Base-by-base conservation (phyloP, 2,329 filamentous ascomycete genomes). In the Atkinsonella texensis region DNA sequence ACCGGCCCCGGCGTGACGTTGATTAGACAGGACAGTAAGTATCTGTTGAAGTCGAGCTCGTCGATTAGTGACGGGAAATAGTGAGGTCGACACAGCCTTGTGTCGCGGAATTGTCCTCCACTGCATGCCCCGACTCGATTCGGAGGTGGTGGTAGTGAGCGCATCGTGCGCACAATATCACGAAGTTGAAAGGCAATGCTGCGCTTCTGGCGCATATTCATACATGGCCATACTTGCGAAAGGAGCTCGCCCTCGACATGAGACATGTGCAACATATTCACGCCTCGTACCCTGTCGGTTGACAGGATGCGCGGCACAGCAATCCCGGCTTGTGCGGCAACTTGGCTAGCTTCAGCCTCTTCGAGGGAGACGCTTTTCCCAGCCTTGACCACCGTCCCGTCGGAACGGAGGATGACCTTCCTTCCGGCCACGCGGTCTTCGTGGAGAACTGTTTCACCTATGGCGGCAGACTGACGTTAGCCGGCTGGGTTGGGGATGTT, bases 11-110 rank as follows among this genome's bases (percentile, higher is more conserved):
- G 32, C 20, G 46, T 52, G 20, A 40, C 40, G 33, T 46, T 39
- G 4, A 40, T 17, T 15, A 49, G 13, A 18, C 32, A 32, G 11
- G 33, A 49, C 41, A 49, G 13, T 32, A 49, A n/a, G 23, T 46
- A 46, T 18, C 17, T 20, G 35, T 32, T 46, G 43, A 47, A 39
- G 28, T 53, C 47, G 12, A 12, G n/a, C 51, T 50, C 47, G 28
- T 46, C 35, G 4, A 46, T n/a, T 7, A 47, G 28, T 20, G 47
- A 13, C n/a, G 47, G 40, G 31, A 46, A 41, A 40, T 53, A 38
- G 23, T 38, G 35, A 41, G 31, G 41, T 33, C 35, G 11, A 1
- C 38, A 43, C n/a, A 49, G 33, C 15, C 46, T 42, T 9, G 38
- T 18, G 38, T 53, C 43, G 18, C 43, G 31, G 17, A 39, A 50